phyloP scores from a whole-genome alignment of 2,329 filamentous ascomycete species.

The Paramyrothecium roridum region DNA sequence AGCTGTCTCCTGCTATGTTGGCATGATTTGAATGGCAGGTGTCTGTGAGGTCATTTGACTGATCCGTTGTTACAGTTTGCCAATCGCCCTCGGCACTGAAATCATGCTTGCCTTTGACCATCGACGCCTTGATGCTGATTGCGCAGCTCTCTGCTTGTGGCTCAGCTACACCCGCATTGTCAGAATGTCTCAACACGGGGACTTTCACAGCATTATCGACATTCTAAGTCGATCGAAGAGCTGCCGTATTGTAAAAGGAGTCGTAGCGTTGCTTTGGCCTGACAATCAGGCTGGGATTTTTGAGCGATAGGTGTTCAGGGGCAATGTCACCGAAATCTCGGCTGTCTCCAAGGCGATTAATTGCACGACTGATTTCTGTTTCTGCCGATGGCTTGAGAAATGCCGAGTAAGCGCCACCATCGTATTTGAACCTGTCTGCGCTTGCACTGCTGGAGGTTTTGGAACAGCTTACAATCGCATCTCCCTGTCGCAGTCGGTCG shows the following conservation, averaged over 20 bases:
- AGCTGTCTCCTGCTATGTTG: slow-evolving; percentile 36
- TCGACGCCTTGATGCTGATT: neutral
- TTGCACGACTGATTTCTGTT: slow-evolving; percentile 38
- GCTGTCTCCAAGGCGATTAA: slow-evolving; percentile 23
- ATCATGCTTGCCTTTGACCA: slow-evolving; percentile 4
- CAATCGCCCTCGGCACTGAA: slow-evolving; percentile 24
- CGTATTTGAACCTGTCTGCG: slow-evolving; percentile 45
- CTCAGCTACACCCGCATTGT: neutral
- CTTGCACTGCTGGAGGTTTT: slow-evolving; percentile 29
- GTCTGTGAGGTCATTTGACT: slow-evolving; percentile 13
- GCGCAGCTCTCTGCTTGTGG: neutral
- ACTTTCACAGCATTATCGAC: slow-evolving; percentile 36
- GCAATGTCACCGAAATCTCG: slow-evolving; percentile 8
- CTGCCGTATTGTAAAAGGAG: slow-evolving; percentile 32
- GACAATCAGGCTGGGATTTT: neutral
- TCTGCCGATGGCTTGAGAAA: slow-evolving; percentile 36
- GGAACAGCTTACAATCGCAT: slow-evolving; percentile 15
- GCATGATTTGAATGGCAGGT: slow-evolving; percentile 17
- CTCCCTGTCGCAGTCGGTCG: slow-evolving; percentile 1
- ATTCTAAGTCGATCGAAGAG: slow-evolving; percentile 36
- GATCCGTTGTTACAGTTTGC: slow-evolving; percentile 32
- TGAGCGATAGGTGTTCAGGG: neutral
- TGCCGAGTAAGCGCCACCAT: slow-evolving; percentile 32
- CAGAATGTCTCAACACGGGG: slow-evolving; percentile 19
- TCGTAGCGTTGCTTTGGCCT: slow-evolving; percentile 6